These are phyloP conservation scores for Dichotomocladium elegans DNA, from an alignment of 371 early-diverging fungal species.

Conservation along the genomic window DNA sequence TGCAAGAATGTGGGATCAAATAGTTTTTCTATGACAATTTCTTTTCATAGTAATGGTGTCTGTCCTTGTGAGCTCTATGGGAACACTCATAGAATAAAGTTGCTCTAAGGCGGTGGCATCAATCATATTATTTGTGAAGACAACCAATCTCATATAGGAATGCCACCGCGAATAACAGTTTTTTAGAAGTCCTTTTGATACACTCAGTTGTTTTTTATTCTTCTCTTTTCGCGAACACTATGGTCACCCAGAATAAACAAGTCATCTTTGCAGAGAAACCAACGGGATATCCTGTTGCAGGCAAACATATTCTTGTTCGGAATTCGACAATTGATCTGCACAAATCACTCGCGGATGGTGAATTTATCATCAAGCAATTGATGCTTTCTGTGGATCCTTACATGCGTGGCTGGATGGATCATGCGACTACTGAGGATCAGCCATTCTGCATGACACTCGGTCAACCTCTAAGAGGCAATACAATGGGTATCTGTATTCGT, in stretches of 20 bases:
- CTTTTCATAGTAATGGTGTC: too few species aligned
- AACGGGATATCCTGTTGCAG: constrained; percentile 29
- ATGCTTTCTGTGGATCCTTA: constrained; percentile 39
- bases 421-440: constrained; percentile 34
- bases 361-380: constrained; percentile 51
- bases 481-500: constrained; percentile 56
- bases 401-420: constrained; percentile 66
- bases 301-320: constrained; percentile 44
- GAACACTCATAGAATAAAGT: too few species aligned
- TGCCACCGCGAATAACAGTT: too few species aligned
- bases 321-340: constrained; percentile 39
- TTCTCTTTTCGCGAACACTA: neutral
- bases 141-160: too few species aligned
- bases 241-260: constrained; percentile 13
- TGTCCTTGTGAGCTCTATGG: too few species aligned
- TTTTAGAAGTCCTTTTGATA: too few species aligned
- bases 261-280: constrained; percentile 35
- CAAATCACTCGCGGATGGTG: constrained; percentile 43
- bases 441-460: constrained; percentile 51
- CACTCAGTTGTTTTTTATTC: neutral
- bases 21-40: too few species aligned
- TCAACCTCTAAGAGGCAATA: constrained; percentile 53
- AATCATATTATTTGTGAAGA: too few species aligned
- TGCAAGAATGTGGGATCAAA: too few species aligned
- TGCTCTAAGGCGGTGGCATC: too few species aligned